Base-by-base conservation (phyloP, 1,284 basidiomycete species). In the Melampsora americana region DNA sequence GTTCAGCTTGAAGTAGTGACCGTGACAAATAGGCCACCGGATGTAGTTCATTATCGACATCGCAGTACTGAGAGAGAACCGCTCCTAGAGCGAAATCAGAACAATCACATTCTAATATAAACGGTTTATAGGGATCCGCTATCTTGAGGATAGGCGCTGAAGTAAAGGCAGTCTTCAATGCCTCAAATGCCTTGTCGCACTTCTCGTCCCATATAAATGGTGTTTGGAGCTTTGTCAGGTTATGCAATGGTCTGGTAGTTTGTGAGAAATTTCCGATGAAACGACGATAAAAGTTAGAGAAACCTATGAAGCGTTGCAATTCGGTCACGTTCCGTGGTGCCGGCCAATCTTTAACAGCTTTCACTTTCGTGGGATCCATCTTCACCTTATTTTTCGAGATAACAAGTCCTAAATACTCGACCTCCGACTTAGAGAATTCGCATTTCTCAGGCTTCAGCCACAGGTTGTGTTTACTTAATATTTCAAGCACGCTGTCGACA, bases 311-410 rank as follows among this genome's bases (percentile, higher is more conserved):
- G 2, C 77, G 9, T 35, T 35, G 35, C 35, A 35, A 35, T 35
- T 35, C 35, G 9, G 35, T 35, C 9, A 35, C 35, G 1, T 72
- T 79, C 0, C 64, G 78, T 0, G 85, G 86, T 0, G 35, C 32
- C 0, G 83, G 84, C 86, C 86, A 87, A 6, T 81, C 73, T 0
- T 65, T 39, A 59, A 87, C 82, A 0, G 81, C 80, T 2, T 81
- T 39, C 0, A 87, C 77, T 78, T 87, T 87, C 0, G 66, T 78
- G 0, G 80, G 79, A 69, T 85, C 82, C 86, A 87, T 86, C 0
- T 53, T 42, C n/a, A 86, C 85, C 82, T 18, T 84, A 35, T 35
- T 35, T 35, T 35, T 35, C 9, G 35, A 35, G 9, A 35, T 35
- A 35, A 35, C 9, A 35, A 35, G 35, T 12, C 81, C 32, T 77